Evolutionary conservation across 768 basidiomycete genomes (phyloP).

Genomic region (Filobasidium wieringae): DNA sequence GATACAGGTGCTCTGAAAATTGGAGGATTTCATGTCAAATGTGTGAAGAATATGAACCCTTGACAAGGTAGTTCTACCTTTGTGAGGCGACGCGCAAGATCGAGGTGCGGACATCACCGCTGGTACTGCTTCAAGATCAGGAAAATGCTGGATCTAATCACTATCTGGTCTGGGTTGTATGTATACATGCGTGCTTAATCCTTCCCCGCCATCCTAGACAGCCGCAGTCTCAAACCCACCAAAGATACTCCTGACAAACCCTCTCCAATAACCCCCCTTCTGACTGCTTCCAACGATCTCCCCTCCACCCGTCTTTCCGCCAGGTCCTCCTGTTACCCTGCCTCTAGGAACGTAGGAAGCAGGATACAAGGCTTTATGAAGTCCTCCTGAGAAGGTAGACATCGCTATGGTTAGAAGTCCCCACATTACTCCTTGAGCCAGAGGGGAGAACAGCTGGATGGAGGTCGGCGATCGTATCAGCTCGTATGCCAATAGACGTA

Average conservation of each 20-base stretch:
- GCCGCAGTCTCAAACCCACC: constrained; percentile 32
- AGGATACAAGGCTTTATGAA: constrained; percentile 28
- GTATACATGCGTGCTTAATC: not conserved
- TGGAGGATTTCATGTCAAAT: no score
- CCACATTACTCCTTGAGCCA: constrained; percentile 36
- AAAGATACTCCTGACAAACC: constrained; percentile 31
- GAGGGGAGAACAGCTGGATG: constrained; percentile 28
- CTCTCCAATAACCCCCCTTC: constrained; percentile 30
- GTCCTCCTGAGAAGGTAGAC: constrained; percentile 16
- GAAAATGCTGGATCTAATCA: no score
- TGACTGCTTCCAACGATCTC: constrained; percentile 20
- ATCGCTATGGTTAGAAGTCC: constrained; percentile 30
- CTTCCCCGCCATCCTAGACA: constrained; percentile 5
- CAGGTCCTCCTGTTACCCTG: constrained; percentile 28
- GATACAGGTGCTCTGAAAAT: no score
- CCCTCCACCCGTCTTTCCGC: constrained; percentile 12
- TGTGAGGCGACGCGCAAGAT: no score
- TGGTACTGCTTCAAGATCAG: no score
- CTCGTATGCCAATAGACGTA: not conserved
- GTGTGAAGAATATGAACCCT: no score
- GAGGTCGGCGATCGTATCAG: not conserved
- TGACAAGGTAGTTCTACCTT: no score
- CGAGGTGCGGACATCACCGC: no score
- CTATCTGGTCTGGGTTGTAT: no score
- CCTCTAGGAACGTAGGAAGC: constrained; percentile 23